Evolutionary conservation across 2,329 filamentous ascomycete genomes (phyloP).

Genomic region (Fusarium hostae): DNA sequence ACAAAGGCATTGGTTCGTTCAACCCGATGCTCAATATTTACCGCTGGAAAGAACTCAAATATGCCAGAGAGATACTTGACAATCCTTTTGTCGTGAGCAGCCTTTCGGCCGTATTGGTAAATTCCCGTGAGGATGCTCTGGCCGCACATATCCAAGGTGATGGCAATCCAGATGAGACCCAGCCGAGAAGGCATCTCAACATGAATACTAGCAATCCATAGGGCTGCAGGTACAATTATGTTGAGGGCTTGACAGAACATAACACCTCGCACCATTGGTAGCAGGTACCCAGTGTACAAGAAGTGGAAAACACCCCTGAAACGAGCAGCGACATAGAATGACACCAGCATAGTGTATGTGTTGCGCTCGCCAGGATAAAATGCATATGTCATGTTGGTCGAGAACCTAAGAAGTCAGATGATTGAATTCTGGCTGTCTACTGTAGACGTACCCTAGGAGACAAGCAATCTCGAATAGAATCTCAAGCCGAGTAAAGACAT

Average conservation of each 20-base stretch:
- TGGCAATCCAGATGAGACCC: slow-evolving; percentile 66
- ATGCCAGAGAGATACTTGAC: slow-evolving; percentile 47
- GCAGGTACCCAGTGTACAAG: slow-evolving; percentile 55
- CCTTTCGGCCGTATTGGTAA: slow-evolving; percentile 46
- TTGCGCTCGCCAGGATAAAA: slow-evolving; percentile 58
- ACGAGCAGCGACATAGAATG: slow-evolving; percentile 69
- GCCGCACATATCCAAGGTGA: slow-evolving; percentile 64
- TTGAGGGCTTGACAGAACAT: slow-evolving; percentile 62
- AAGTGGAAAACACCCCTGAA: slow-evolving; percentile 64
- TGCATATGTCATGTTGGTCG: slow-evolving; percentile 69
- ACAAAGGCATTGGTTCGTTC: slow-evolving; percentile 74
- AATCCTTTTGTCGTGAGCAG: slow-evolving; percentile 33
- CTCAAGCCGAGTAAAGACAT: slow-evolving; percentile 67
- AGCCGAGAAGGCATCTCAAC: slow-evolving; percentile 65
- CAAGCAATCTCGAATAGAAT: slow-evolving; percentile 71
- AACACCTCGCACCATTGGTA: slow-evolving; percentile 68
- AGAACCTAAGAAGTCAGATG: slow-evolving; percentile 54
- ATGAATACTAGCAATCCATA: slow-evolving; percentile 72
- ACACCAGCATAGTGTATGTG: slow-evolving; percentile 68
- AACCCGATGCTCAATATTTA: slow-evolving; percentile 74
- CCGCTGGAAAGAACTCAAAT: slow-evolving; percentile 70
- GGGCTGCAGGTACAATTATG: slow-evolving; percentile 58
- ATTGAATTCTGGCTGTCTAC: not conserved
- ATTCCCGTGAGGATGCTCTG: slow-evolving; percentile 55
- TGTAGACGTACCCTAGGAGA: slow-evolving; percentile 60